Percentiles rank a stretch among this genome's conserved stretches.
Evolutionary conservation across 2,329 filamentous ascomycete species (phyloP).

Genomic region (Chaetomiaceae sp.): DNA sequence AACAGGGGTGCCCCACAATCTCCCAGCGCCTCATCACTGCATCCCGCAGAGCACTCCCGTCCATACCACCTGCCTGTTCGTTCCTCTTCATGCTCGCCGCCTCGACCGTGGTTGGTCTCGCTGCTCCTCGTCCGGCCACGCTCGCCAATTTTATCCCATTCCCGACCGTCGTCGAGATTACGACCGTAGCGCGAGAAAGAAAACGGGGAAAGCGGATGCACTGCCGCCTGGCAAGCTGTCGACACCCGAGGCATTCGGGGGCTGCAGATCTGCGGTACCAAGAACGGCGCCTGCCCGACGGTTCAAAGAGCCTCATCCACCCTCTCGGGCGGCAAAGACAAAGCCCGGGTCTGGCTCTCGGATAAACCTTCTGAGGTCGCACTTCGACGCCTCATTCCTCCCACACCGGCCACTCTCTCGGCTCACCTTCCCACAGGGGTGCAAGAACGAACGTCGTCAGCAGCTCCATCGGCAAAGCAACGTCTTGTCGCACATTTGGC

Average conservation of each 20-base stretch:
- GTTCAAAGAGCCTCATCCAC: constrained; percentile 13
- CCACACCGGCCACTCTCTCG: constrained; percentile 3
- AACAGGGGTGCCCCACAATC: background rate
- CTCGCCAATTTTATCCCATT: too few relatives aligned
- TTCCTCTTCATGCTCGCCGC: background rate
- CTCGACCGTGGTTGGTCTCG: too few relatives aligned
- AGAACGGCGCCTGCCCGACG: background rate
- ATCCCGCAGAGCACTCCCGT: background rate
- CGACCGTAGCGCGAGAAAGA: too few relatives aligned
- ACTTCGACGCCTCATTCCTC: constrained; percentile 6
- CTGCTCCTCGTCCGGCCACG: too few relatives aligned
- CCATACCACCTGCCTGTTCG: background rate
- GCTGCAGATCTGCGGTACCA: constrained; percentile 8
- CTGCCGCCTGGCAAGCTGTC: background rate
- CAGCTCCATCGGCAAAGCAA: background rate
- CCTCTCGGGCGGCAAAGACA: constrained; percentile 2
- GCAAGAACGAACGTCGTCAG: background rate
- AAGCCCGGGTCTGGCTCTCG: too few relatives aligned
- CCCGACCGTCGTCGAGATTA: too few relatives aligned
- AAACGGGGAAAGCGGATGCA: too few relatives aligned
- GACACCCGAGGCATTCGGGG: background rate
- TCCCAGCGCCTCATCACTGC: background rate
- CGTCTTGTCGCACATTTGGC: background rate
- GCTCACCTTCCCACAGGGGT: constrained; percentile 3
- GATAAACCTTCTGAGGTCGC: background rate